Conservation (phyloP, 768 basidiomycete genomes). For the Gloeopeniophorella convolvens region DNA sequence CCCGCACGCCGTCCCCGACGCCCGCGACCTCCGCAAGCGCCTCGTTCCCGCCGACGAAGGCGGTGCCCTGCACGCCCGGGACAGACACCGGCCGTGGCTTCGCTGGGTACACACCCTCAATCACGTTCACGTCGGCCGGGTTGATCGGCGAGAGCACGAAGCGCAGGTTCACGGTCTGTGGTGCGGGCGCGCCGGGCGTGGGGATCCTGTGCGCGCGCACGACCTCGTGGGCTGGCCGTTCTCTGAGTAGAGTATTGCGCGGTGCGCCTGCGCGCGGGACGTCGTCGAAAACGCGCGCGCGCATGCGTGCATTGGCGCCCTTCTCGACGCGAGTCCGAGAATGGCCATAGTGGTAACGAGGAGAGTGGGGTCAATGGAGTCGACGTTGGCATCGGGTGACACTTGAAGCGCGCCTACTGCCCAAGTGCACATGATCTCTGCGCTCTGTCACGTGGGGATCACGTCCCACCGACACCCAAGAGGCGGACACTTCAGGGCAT, state of each 20-base stretch:
- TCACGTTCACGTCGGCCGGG: conserved; percentile 74
- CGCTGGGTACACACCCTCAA: conserved; percentile 77
- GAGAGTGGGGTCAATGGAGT: too few species aligned
- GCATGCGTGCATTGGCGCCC: too few species aligned
- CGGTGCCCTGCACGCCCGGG: conserved; percentile 30
- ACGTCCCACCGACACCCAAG: too few species aligned
- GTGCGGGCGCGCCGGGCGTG: conserved; percentile 43
- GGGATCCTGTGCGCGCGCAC: conserved; percentile 48
- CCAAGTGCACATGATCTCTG: too few species aligned
- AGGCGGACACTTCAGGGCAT: too few species aligned
- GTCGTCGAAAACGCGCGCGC: conserved; percentile 34
- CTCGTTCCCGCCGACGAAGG: conserved; percentile 71
- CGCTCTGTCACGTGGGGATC: too few species aligned
- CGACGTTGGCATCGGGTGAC: too few species aligned
- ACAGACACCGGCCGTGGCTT: conserved; percentile 40
- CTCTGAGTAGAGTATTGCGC: conserved; percentile 58
- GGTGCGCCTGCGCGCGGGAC: conserved; percentile 32
- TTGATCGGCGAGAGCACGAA: conserved; percentile 72
- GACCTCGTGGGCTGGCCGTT: conserved; percentile 61
- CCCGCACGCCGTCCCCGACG: conserved; percentile 47
- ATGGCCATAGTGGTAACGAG: too few species aligned
- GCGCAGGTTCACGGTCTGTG: conserved; percentile 56
- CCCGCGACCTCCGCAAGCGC: conserved; percentile 62
- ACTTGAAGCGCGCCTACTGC: too few species aligned
- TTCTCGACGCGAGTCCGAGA: too few species aligned